phyloP scores from a whole-genome alignment of 2,329 filamentous ascomycete species.

The Aspergillus sp. region DNA sequence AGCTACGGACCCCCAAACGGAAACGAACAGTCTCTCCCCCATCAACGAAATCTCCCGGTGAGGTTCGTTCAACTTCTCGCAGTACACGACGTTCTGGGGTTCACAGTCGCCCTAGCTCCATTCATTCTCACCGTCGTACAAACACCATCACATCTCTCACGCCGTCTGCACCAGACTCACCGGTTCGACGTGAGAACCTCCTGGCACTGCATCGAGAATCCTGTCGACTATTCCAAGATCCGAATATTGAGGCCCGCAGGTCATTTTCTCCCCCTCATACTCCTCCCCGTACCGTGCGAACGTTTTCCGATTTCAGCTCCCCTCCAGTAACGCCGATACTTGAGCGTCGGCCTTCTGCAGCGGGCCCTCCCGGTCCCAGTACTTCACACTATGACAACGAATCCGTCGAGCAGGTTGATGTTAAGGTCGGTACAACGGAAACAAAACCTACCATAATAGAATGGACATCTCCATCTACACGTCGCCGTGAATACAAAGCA shows the following conservation, averaged over 20 bases:
- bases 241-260: constrained; percentile 1
- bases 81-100: constrained; percentile 32
- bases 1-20: constrained; percentile 16
- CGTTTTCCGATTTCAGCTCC: constrained; percentile 16
- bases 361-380: constrained; percentile 4
- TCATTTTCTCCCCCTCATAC: constrained; percentile 8
- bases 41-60: constrained; percentile 23
- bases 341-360: constrained; percentile 4
- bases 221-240: constrained; percentile 40
- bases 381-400: background rate
- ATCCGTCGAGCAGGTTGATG: background rate
- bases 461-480: constrained; percentile 48
- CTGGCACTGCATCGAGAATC: constrained; percentile 42
- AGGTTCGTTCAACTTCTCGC: constrained; percentile 35
- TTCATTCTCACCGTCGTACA: constrained; percentile 30
- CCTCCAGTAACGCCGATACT: constrained; percentile 17
- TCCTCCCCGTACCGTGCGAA: constrained; percentile 5
- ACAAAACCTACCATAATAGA: constrained; percentile 44
- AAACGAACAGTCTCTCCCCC: constrained; percentile 30
- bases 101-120: constrained; percentile 28
- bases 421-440: constrained; percentile 14
- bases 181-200: constrained; percentile 34
- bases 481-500: constrained; percentile 53
- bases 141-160: constrained; percentile 25
- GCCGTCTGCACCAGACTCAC: constrained; percentile 23